Conservation (phyloP, 805 yeast species). For the Candida sithepensis region DNA sequence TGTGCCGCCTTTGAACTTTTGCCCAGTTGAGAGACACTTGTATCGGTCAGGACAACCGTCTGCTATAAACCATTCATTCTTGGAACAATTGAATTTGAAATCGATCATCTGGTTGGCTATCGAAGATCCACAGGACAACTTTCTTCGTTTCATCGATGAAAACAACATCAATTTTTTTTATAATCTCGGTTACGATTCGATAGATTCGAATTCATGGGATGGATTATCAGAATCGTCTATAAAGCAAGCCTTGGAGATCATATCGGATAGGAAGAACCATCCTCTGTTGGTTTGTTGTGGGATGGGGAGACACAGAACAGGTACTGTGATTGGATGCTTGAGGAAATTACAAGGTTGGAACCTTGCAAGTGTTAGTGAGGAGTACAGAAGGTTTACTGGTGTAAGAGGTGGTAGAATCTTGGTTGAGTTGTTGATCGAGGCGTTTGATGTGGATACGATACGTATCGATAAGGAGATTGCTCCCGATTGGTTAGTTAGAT, state of each 20-base stretch:
- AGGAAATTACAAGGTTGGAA: constrained; percentile 97
- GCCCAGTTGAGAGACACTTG: constrained; percentile 86
- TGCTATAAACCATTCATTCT: constrained; percentile 84
- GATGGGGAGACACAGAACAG: constrained; percentile 97
- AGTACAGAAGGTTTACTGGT: constrained; percentile 91
- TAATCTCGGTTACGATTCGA: constrained; percentile 60
- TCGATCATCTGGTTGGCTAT: constrained; percentile 92
- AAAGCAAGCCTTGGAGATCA: constrained; percentile 70
- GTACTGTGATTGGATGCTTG: constrained; percentile 92
- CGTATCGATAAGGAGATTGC: constrained; percentile 38
- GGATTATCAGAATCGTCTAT: constrained; percentile 83
- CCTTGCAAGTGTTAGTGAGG: constrained; percentile 87
- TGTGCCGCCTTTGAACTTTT: constrained; percentile 92
- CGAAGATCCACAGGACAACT: constrained; percentile 90
- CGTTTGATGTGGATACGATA: constrained; percentile 48
- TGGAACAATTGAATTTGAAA: constrained; percentile 66
- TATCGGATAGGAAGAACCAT: constrained; percentile 67
- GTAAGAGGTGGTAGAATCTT: constrained; percentile 87
- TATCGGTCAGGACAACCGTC: constrained; percentile 95
- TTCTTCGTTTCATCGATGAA: constrained; percentile 74
- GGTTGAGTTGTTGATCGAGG: constrained; percentile 86
- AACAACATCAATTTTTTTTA: constrained; percentile 74
- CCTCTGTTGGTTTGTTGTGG: constrained; percentile 94
- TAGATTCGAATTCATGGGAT: constrained; percentile 83
- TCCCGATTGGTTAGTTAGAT: constrained; percentile 44